A percentile compares a stretch with the other conserved stretches of the same genome.
These are phyloP conservation scores for Pestalotiopsis sp. DNA, from an alignment of 2,329 filamentous ascomycete species.

Conservation along the genomic window DNA sequence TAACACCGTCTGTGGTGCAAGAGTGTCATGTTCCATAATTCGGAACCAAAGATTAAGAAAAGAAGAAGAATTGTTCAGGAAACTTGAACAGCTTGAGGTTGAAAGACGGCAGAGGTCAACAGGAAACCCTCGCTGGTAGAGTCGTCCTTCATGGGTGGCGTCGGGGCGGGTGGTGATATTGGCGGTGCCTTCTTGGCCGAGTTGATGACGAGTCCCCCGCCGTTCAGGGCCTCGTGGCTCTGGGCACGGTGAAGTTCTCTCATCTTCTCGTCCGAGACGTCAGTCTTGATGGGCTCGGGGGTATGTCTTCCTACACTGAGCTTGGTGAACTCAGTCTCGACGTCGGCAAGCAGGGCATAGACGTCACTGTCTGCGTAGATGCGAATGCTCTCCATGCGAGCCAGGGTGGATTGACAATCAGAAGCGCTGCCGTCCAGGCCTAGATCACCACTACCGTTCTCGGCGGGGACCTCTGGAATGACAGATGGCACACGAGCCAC, in stretches of 20 bases:
- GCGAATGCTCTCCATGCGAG: constrained; percentile 62
- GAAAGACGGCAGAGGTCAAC: constrained; percentile 54
- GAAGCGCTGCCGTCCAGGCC: constrained; percentile 23
- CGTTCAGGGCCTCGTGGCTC: constrained; percentile 54
- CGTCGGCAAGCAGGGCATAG: constrained; percentile 67
- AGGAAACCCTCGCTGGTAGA: constrained; percentile 37
- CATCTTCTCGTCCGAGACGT: constrained; percentile 36
- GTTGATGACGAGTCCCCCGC: constrained; percentile 18
- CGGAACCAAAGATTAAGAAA: not conserved
- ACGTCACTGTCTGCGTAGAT: constrained; percentile 71
- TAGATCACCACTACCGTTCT: constrained; percentile 43
- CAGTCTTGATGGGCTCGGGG: constrained; percentile 21
- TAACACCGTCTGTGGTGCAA: not conserved
- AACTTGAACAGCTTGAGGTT: constrained; percentile 28
- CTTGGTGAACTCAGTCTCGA: constrained; percentile 61
- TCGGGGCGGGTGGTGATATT: constrained; percentile 36
- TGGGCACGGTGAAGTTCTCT: constrained; percentile 48
- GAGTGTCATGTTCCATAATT: not conserved
- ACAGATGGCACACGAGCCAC: constrained; percentile 58
- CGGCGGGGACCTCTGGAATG: constrained; percentile 53
- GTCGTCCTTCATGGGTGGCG: constrained; percentile 36
- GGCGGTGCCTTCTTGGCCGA: constrained; percentile 32
- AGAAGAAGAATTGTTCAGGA: not conserved
- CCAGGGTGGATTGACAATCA: constrained; percentile 28
- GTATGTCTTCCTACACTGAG: constrained; percentile 36